Evolutionary conservation across 2,329 filamentous ascomycete species (phyloP), one percentile per base, ranked within the genome.

Genomic region (Aspergillus ochraceoroseus): DNA sequence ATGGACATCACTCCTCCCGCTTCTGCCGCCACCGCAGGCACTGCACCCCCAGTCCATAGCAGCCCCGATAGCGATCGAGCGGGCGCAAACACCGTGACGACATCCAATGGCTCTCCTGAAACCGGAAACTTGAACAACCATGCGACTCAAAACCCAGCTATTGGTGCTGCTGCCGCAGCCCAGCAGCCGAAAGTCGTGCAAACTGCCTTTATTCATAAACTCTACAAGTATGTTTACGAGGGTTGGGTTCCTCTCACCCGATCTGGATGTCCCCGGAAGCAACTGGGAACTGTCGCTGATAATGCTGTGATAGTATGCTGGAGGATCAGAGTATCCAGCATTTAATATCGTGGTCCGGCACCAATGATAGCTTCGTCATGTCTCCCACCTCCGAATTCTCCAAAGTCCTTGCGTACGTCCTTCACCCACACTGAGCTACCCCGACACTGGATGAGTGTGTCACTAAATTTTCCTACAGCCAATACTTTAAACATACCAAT

Each of bases 401-500:
- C 50, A 96, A 95, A 75, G 92, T 96, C 38, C 74, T 98, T 60
- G 87, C 92, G 90, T 95, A 78, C 66, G 85, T 81, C 33, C n/a
- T 29, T 29, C 32, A 17, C 27, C 34, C 12, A 17, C 20, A 14
- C 22, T 7, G 30, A 22, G 9, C 22, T 32, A 27, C 29, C n/a
- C 15, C 12, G 15, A 34, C 28, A 9, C 8, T 7, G 4, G n/a
- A n/a, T n/a, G n/a, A 29, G 20, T 6, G 5, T 37, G 28, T 19
- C 25, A 25, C 42, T 45, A 43, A 48, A 30, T n/a, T n/a, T 13
- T 17, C 9, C 36, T 44, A 48, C 56, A 95, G 90, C 39, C 88
- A 94, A 79, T 98, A 98, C 63, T 98, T 98, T 66, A 98, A 98
- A 61, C 92, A 98, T 64, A 98, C 90, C 54, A 98, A 98, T 61